A percentile compares a stretch with the other conserved stretches of the same genome.
phyloP scores from a whole-genome alignment of 2,329 filamentous ascomycete species.

The Nannizzia gypsea region DNA sequence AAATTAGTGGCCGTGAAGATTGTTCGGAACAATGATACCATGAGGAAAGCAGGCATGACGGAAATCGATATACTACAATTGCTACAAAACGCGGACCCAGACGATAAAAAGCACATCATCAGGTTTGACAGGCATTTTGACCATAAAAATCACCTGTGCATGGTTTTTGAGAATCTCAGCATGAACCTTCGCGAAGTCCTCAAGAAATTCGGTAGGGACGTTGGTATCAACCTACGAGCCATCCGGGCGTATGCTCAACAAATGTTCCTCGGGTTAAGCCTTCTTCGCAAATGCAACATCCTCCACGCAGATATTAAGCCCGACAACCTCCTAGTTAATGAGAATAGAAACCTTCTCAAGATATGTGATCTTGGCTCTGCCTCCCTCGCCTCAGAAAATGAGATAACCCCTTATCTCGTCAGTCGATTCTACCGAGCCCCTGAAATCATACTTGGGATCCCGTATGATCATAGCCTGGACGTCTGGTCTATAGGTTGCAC shows the following conservation, averaged over 20 bases:
- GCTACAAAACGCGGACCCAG: slow-evolving; percentile 70
- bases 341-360: slow-evolving; percentile 72
- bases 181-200: slow-evolving; percentile 88
- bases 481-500: slow-evolving; percentile 98
- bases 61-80: slow-evolving; percentile 89
- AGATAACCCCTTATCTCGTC: slow-evolving; percentile 88
- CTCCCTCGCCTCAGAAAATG: slow-evolving; percentile 77
- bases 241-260: slow-evolving; percentile 85
- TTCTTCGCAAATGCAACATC: slow-evolving; percentile 85
- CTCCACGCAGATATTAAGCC: slow-evolving; percentile 95
- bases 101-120: slow-evolving; percentile 85
- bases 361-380: slow-evolving; percentile 97
- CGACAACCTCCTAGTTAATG: slow-evolving; percentile 90
- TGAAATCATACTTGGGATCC: slow-evolving; percentile 93
- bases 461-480: slow-evolving; percentile 87
- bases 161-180: slow-evolving; percentile 89
- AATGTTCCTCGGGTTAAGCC: slow-evolving; percentile 78
- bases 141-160: slow-evolving; percentile 88
- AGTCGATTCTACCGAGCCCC: slow-evolving; percentile 96
- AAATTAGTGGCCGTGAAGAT: slow-evolving; percentile 91
- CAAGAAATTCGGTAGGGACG: slow-evolving; percentile 89
- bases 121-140: slow-evolving; percentile 79
- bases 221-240: slow-evolving; percentile 79
- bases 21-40: slow-evolving; percentile 88
- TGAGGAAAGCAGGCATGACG: slow-evolving; percentile 81